Evolutionary conservation across 2,329 filamentous ascomycete species (phyloP).

Genomic region (Fusarium pseudoanthophilum): DNA sequence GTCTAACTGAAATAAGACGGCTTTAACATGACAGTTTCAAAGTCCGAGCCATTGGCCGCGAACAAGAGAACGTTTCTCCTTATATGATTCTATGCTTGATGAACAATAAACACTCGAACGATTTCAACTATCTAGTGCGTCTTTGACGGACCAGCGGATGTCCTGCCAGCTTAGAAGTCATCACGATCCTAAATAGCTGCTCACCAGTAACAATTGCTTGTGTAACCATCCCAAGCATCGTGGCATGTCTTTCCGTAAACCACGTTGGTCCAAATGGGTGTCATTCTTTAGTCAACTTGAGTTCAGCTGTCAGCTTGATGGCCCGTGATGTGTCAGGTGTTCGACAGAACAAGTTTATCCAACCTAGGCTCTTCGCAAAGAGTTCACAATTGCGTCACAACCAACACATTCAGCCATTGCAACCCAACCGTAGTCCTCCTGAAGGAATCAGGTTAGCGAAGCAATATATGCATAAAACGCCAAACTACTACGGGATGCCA

Average conservation of each 20-base stretch:
- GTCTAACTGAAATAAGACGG: background rate
- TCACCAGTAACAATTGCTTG: slow-evolving; percentile 1
- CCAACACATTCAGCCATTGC: background rate
- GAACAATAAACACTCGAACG: background rate
- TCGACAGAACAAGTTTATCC: slow-evolving; percentile 3
- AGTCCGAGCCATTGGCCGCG: background rate
- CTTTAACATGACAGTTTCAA: background rate
- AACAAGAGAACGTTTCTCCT: background rate
- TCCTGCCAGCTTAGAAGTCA: background rate
- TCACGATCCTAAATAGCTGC: background rate
- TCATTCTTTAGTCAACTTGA: background rate
- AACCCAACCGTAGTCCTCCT: background rate
- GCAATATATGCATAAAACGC: background rate
- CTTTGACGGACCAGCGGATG: background rate
- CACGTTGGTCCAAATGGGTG: slow-evolving; percentile 2
- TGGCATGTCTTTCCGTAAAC: slow-evolving; percentile 13
- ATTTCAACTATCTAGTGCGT: background rate
- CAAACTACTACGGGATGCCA: background rate
- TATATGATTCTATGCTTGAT: background rate
- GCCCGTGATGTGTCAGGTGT: background rate
- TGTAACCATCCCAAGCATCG: slow-evolving; percentile 28
- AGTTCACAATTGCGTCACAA: background rate
- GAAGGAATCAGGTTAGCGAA: background rate
- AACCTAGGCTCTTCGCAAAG: background rate
- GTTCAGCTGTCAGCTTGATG: slow-evolving; percentile 15